These are phyloP conservation scores for Sporothrix variecibatus DNA, from an alignment of 2,329 filamentous ascomycete species.

Conservation along the genomic window DNA sequence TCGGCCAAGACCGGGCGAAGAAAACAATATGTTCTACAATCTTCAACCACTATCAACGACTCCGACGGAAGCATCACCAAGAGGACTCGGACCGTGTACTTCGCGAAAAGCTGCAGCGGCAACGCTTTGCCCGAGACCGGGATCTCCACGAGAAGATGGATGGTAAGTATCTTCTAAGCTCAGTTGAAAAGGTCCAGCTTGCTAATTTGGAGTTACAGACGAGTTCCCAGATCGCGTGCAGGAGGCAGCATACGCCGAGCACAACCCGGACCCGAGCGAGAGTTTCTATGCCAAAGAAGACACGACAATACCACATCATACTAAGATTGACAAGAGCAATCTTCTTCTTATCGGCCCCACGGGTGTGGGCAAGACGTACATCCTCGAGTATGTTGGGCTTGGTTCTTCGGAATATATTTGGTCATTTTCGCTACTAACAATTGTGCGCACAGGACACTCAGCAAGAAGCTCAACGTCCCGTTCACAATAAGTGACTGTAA, in stretches of 20 bases:
- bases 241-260: slow-evolving; percentile 36
- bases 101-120: slow-evolving; percentile 67
- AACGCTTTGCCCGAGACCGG: slow-evolving; percentile 70
- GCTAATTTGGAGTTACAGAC: slow-evolving; percentile 44
- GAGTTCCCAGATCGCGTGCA: slow-evolving; percentile 53
- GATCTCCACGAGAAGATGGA: slow-evolving; percentile 64
- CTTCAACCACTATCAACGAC: slow-evolving; percentile 93
- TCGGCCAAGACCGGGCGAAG: slow-evolving; percentile 92
- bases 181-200: slow-evolving; percentile 28
- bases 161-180: slow-evolving; percentile 54
- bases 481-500: slow-evolving; percentile 97
- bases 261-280: slow-evolving; percentile 38
- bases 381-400: slow-evolving; percentile 61
- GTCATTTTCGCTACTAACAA: slow-evolving; percentile 20
- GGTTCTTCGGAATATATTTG: no score
- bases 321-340: slow-evolving; percentile 95
- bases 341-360: slow-evolving; percentile 87
- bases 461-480: slow-evolving; percentile 89
- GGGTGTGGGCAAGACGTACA: slow-evolving; percentile 94
- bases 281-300: slow-evolving; percentile 55
- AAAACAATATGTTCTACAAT: slow-evolving; percentile 90
- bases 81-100: slow-evolving; percentile 64
- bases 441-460: slow-evolving; percentile 68
- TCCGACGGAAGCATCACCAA: slow-evolving; percentile 75
- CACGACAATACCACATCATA: slow-evolving; percentile 44